Evolutionary conservation across 352 stramenopile genomes (phyloP).

Genomic region (Phytopythium delawarense): DNA sequence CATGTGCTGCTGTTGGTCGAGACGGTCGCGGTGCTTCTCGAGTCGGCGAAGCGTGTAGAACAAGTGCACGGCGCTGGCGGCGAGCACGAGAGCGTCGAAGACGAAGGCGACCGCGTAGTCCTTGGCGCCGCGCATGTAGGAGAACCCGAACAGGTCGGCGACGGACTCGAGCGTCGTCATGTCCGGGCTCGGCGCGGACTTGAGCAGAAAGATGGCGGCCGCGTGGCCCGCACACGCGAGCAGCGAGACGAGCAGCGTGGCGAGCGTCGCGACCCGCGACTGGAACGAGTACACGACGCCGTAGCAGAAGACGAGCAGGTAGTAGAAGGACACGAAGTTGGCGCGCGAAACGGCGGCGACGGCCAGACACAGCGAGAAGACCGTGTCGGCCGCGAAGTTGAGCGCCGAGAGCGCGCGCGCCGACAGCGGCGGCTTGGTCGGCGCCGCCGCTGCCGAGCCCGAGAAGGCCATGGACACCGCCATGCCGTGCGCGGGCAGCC

Average conservation of each 20-base stretch:
- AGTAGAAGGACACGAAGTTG: conserved; percentile 59
- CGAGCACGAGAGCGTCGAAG: conserved; percentile 57
- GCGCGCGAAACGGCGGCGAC: conserved; percentile 42
- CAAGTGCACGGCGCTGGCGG: conserved; percentile 51
- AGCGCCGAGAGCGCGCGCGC: conserved; percentile 16
- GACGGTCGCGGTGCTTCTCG: conserved; percentile 1
- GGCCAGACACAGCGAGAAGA: conserved; percentile 53
- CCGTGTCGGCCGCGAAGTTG: conserved; percentile 17
- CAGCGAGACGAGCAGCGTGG: conserved; percentile 44
- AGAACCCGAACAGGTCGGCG: conserved; percentile 41
- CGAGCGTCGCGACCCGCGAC: conserved; percentile 35
- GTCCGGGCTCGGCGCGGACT: not conserved
- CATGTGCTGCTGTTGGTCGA: conserved; percentile 22
- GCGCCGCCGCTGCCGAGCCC: not conserved
- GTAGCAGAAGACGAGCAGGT: conserved; percentile 65
- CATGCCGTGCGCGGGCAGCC: conserved; percentile 1
- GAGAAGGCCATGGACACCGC: conserved; percentile 1
- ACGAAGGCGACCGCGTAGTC: conserved; percentile 45
- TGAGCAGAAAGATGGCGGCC: conserved; percentile 23
- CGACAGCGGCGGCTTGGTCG: conserved; percentile 16
- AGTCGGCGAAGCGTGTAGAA: conserved; percentile 56
- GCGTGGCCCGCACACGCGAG: conserved; percentile 40
- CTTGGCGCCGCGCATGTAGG: conserved; percentile 22
- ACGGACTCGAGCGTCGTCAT: conserved; percentile 12
- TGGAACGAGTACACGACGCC: conserved; percentile 63